Percentiles rank a stretch among this genome's conserved stretches.
phyloP scores from a whole-genome alignment of 2,329 filamentous ascomycete species.

The Gaeumannomyces sp. region DNA sequence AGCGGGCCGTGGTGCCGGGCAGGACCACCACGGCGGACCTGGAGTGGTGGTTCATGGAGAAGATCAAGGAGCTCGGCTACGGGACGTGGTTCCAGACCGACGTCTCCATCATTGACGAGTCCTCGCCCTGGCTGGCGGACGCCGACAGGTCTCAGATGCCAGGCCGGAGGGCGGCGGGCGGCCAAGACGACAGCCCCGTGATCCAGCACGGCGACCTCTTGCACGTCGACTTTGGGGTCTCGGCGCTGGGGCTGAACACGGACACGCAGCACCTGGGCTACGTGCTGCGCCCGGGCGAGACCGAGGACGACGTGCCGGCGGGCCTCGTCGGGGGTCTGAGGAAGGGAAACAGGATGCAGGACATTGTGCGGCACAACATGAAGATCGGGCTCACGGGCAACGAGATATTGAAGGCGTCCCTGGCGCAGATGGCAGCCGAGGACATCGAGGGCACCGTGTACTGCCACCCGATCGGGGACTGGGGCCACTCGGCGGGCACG shows the following conservation, averaged over 20 bases:
- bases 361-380: conserved; percentile 39
- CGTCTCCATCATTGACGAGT: conserved; percentile 34
- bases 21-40: conserved; percentile 38
- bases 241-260: conserved; percentile 17
- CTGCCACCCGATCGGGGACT: conserved; percentile 44
- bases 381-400: conserved; percentile 37
- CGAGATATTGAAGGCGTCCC: conserved; percentile 33
- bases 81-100: conserved; percentile 46
- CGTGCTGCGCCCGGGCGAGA: conserved; percentile 37
- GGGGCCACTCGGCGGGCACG: conserved; percentile 42
- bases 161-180: neutral
- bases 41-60: conserved; percentile 46
- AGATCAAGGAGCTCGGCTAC: conserved; percentile 41
- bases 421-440: conserved; percentile 34
- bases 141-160: no score
- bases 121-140: conserved; percentile 15
- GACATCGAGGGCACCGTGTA: conserved; percentile 42
- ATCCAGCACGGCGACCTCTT: conserved; percentile 41
- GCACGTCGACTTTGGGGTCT: conserved; percentile 39
- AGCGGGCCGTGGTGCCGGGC: conserved; percentile 39
- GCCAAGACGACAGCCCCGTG: conserved; percentile 14
- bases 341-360: conserved; percentile 41
- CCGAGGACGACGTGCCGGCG: conserved; percentile 33
- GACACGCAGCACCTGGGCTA: conserved; percentile 43
- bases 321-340: conserved; percentile 35